Percentiles rank a stretch among this genome's conserved stretches.
Evolutionary conservation across 2,329 filamentous ascomycete genomes (phyloP).

Genomic region (Pyrenochaeta sp.): DNA sequence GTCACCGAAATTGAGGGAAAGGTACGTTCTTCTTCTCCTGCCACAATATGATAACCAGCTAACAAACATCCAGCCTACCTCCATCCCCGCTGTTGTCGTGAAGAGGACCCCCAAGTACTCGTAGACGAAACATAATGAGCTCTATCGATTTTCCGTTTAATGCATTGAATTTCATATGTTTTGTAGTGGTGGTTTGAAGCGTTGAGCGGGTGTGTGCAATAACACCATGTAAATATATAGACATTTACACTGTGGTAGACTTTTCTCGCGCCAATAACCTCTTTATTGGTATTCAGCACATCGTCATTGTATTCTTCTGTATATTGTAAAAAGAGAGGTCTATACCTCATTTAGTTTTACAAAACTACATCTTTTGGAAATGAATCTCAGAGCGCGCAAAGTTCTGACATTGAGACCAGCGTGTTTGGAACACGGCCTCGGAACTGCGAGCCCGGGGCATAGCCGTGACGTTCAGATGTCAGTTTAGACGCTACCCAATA

Average conservation of each 20-base stretch:
- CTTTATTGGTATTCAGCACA: neutral
- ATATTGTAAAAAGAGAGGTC: no score
- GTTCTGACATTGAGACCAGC: no score
- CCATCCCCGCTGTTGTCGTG: constrained; percentile 1
- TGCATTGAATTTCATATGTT: neutral
- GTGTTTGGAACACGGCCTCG: no score
- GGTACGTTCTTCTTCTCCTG: constrained; percentile 2
- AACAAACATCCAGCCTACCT: neutral
- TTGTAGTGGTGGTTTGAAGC: neutral
- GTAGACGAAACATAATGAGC: neutral
- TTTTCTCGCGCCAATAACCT: neutral
- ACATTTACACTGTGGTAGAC: neutral
- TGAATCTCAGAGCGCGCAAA: no score
- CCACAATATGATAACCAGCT: neutral
- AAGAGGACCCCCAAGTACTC: constrained; percentile 2
- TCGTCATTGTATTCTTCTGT: no score
- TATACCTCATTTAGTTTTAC: neutral
- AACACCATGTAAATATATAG: neutral
- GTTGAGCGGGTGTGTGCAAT: neutral
- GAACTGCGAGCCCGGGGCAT: no score
- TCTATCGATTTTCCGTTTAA: neutral
- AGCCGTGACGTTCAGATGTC: no score
- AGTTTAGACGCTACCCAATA: no score
- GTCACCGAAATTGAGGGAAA: constrained; percentile 24
- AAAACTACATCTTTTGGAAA: no score